Evolutionary conservation across 495 filamentous ascomycete species (phyloP), one percentile per base, ranked within the genome.

Genomic region (Rostrohypoxylon terebratum): DNA sequence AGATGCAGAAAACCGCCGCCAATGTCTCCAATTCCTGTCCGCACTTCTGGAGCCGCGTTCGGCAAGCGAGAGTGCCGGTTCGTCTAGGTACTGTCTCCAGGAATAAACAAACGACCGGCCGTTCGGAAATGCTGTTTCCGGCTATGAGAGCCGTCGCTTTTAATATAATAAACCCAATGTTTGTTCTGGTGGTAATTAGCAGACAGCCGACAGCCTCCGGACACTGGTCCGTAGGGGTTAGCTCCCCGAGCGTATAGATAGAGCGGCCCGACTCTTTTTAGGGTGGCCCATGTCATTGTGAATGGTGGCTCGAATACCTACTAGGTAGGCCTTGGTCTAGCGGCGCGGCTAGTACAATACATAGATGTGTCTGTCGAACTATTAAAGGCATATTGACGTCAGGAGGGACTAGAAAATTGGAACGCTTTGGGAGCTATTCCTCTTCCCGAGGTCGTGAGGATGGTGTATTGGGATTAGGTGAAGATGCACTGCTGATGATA

Each of bases 401-500:
- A 9, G 66, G 58, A 1, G 66, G 63, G 8, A 54, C 9, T 2
- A 58, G 16, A 25, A 69, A 69, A 45, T 58, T 23, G 59, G 63
- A 69, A 8, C 50, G 48, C 13, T 69, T 63, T 10, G 66, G 66
- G 6, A 69, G 59, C 66, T 23, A 69, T 57, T 68, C 65, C 14
- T 54, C 66, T 21, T 58, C 66, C 9, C 66, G 66, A 11, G 58
- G 57, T 7, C 58, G 57, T 55, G 62, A 18, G 36, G 55, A 68
- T 11, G 65, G 65, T 18, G 65, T 68, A 45, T 25, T 69, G 4
- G 67, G 67, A 36, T 70, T 54, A 0, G 54, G 64, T 3, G 76
- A 73, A 14, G 61, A 66, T 21, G 61, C 62, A 7, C 68, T 76
- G 34, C 58, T 59, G 28, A 79, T 75, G 8, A 69, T 71, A 18